phyloP scores from a whole-genome alignment of 2,329 filamentous ascomycete species.

The Coleophoma eucalyptorum region DNA sequence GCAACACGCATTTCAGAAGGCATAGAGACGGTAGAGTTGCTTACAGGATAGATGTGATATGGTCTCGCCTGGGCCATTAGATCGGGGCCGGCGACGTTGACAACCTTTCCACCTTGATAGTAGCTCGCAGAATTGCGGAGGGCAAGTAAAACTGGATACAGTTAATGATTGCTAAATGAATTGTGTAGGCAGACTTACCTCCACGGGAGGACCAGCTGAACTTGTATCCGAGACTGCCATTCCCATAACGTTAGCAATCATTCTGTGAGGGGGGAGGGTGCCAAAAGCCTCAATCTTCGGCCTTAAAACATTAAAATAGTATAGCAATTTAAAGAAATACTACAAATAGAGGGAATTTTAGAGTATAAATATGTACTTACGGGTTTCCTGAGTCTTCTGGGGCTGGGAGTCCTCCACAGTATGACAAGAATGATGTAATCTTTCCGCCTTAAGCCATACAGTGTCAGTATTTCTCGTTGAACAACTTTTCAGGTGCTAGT shows the following conservation, averaged over 20 bases:
- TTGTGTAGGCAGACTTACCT: background rate
- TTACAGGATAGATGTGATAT: slow-evolving; percentile 75
- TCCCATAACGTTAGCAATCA: too few species aligned
- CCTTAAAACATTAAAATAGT: too few species aligned
- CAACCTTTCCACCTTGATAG: slow-evolving; percentile 74
- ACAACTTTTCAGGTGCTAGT: too few species aligned
- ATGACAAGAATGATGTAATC: slow-evolving; percentile 76
- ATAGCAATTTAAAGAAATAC: too few species aligned
- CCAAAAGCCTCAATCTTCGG: too few species aligned
- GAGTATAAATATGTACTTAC: too few species aligned
- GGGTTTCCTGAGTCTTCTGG: slow-evolving; percentile 80
- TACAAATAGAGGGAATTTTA: too few species aligned
- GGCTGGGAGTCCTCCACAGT: slow-evolving; percentile 76
- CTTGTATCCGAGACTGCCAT: slow-evolving; percentile 66
- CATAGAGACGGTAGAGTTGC: too few species aligned
- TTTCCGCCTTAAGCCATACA: slow-evolving; percentile 59
- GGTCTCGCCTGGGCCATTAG: slow-evolving; percentile 87
- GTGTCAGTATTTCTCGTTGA: too few species aligned
- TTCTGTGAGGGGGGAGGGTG: too few species aligned
- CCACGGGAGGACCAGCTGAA: slow-evolving; percentile 54
- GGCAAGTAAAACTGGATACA: slow-evolving; percentile 72
- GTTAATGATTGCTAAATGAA: background rate
- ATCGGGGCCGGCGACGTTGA: slow-evolving; percentile 61
- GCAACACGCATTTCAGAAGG: background rate
- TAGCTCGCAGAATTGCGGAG: slow-evolving; percentile 76